Conservation (phyloP, 1,284 basidiomycete genomes). For the Rhodotorula sp. region DNA sequence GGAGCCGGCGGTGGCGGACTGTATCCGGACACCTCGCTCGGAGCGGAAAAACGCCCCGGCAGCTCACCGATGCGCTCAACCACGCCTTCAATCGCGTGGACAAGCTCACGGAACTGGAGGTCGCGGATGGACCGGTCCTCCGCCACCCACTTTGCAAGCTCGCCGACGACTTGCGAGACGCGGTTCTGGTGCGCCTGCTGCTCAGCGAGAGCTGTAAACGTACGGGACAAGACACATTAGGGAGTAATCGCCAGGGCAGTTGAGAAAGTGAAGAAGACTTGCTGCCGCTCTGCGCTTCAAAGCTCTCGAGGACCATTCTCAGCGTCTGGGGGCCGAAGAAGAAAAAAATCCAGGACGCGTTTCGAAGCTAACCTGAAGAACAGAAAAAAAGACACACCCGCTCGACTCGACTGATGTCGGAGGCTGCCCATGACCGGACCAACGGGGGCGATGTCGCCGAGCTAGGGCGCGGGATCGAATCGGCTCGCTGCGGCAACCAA, state of each 20-base stretch:
- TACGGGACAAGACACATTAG: neutral
- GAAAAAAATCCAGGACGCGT: neutral
- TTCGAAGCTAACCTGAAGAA: no score
- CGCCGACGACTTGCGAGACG: conserved; percentile 9
- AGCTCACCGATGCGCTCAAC: conserved; percentile 17
- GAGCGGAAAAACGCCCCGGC: conserved; percentile 14
- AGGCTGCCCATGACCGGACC: neutral
- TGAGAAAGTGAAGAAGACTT: neutral
- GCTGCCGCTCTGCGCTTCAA: conserved; percentile 12
- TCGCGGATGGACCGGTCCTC: conserved; percentile 26
- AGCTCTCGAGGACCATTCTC: neutral
- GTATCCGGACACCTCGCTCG: neutral
- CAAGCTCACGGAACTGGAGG: conserved; percentile 10
- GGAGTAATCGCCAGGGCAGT: no score
- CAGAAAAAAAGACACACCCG: neutral
- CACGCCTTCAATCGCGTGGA: conserved; percentile 9
- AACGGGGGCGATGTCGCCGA: neutral
- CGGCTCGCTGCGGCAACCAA: no score
- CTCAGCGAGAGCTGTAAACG: neutral
- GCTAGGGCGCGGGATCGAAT: neutral
- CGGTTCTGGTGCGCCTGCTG: conserved; percentile 5
- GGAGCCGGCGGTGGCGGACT: neutral
- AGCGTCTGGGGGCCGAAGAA: neutral
- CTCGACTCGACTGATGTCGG: conserved; percentile 3
- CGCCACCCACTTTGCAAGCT: conserved; percentile 24